Percentiles rank a stretch among this genome's conserved stretches.
These are phyloP conservation scores for Fusarium xyrophilum DNA, from an alignment of 2,329 filamentous ascomycete species.

Conservation along the genomic window DNA sequence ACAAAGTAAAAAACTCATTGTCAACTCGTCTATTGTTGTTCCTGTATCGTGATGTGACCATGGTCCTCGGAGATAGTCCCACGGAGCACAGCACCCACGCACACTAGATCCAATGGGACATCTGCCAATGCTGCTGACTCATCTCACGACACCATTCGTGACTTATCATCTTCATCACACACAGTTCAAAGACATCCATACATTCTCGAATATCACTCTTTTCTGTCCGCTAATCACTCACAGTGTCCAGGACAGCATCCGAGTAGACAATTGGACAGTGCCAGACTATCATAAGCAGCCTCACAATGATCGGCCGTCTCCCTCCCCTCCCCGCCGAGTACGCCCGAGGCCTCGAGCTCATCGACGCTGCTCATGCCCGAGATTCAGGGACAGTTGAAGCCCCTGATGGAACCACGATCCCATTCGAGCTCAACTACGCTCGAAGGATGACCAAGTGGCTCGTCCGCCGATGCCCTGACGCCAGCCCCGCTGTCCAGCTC, in stretches of 20 bases:
- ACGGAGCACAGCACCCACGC: not conserved
- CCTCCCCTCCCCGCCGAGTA: conserved; percentile 51
- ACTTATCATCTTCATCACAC: not conserved
- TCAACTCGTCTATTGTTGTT: not conserved
- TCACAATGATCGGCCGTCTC: conserved; percentile 32
- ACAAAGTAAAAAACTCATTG: not conserved
- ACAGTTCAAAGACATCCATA: not conserved
- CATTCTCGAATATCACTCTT: not conserved
- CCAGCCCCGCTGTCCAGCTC: conserved; percentile 72
- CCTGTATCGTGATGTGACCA: not conserved
- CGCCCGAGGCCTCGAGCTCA: conserved; percentile 65
- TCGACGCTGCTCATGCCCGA: conserved; percentile 68
- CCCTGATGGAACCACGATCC: conserved; percentile 55
- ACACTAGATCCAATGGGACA: conserved; percentile 31
- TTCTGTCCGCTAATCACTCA: not conserved
- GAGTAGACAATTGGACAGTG: not conserved
- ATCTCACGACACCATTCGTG: conserved; percentile 28
- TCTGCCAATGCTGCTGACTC: conserved; percentile 36
- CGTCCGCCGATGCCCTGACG: conserved; percentile 61
- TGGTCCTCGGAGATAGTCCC: not conserved
- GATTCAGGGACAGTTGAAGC: conserved; percentile 51
- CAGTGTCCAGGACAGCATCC: not conserved
- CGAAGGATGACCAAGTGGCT: conserved; percentile 81
- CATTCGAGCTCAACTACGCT: conserved; percentile 85
- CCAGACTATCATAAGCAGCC: not conserved